Base-by-base conservation (phyloP, 1,284 basidiomycete species). In the Boletellus dicymbophilus region DNA sequence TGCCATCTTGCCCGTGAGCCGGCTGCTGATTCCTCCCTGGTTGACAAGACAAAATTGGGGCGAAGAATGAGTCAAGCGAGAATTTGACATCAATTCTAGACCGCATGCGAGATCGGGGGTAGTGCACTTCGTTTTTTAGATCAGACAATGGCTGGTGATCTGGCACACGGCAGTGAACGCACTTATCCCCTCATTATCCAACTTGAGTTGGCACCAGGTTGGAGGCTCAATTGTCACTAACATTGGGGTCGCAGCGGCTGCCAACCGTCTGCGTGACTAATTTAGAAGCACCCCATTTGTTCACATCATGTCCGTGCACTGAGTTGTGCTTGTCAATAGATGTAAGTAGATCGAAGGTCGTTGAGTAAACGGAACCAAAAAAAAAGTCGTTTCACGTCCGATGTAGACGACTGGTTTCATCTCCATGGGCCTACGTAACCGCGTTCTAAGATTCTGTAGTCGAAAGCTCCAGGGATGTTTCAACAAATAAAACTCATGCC, bases 1-100 rank as follows among this genome's bases (percentile, higher is more conserved):
- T 56, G 39, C 23, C 44, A 50, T 51, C 65, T 60, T 51, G 63
- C 66, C 68, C 65, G 65, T 67, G 69, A 68, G 51, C 66, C 66
- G 68, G 57, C 70, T 53, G 50, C 34, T 47, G 45, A 60, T 60
- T 54, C 52, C 46, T 56, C 51, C 44, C 51, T 55, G 49, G 51
- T 48, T 27, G 46, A 59, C 41, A 50, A 41, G 49, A 53, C 54
- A 54, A 51, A 60, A 54, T 54, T 62, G 50, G 66, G 68, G 63
- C 46, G 62, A 54, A 45, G 46, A 54, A 42, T 49, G 13, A 20
- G 27, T 46, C 54, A 58, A 69, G 65, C 62, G 58, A 62, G 46
- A 55, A 57, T 64, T 55, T 68, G 62, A 62, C 57, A 30, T 59
- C 45, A 37, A 53, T 55, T 51, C 65, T 68, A 64, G 67, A 53